Evolutionary conservation across 2,329 filamentous ascomycete species (phyloP).

Genomic region (Falciphora oryzae): DNA sequence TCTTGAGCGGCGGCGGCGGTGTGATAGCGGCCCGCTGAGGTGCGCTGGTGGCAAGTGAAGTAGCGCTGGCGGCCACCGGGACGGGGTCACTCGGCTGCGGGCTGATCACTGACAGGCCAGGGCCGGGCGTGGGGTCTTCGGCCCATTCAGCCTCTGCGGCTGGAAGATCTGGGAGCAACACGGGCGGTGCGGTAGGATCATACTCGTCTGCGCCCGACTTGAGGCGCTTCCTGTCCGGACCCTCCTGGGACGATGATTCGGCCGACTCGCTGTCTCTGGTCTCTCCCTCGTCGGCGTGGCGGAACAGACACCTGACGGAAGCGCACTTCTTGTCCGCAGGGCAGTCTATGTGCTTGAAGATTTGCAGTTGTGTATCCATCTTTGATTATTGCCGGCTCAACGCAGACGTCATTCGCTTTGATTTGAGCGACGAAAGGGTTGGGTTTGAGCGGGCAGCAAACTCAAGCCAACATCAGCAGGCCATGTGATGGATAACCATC

Average conservation of each 20-base stretch:
- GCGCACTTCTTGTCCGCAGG: constrained; percentile 19
- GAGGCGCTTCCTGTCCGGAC: constrained; percentile 9
- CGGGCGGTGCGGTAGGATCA: constrained; percentile 10
- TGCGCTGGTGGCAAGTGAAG: neutral
- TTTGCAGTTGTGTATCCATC: constrained; percentile 7
- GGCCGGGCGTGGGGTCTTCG: neutral
- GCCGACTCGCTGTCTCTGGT: neutral
- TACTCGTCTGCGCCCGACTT: constrained; percentile 10
- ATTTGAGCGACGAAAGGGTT: neutral
- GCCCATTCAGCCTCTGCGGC: neutral
- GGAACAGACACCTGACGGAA: constrained; percentile 18
- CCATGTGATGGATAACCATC: neutral
- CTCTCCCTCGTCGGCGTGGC: constrained; percentile 13
- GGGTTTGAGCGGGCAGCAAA: neutral
- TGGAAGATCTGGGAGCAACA: neutral
- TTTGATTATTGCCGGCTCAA: neutral
- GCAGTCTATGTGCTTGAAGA: constrained; percentile 21
- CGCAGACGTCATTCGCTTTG: neutral
- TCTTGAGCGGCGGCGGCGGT: constrained; percentile 14
- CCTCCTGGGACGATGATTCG: neutral
- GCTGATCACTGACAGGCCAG: neutral
- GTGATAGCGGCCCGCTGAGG: constrained; percentile 1
- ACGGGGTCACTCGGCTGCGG: neutral
- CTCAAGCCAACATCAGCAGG: neutral
- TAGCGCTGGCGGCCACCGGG: neutral